Base-by-base conservation (phyloP, 805 yeast genomes). In the Saccharomyces kudriavzevii region DNA sequence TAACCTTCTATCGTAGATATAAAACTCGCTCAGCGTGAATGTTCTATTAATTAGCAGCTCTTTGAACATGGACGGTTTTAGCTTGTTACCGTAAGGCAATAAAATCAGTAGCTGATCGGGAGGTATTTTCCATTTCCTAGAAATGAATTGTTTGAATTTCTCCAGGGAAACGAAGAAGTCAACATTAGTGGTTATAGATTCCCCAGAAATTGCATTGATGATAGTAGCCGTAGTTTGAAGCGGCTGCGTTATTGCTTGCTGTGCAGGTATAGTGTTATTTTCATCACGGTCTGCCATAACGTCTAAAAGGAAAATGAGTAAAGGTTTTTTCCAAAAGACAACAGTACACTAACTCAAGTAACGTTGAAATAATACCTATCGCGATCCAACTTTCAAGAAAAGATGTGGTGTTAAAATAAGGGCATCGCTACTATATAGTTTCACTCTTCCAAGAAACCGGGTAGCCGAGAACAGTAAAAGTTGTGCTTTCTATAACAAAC, bases 51-150 rank as follows among this genome's bases (percentile, higher is more conserved):
- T 53, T 28, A 54, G 45, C 40, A 56, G 54, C 26, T 58, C 56
- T 75, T 61, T 74, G 75, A 64, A 72, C 78, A 64, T 26, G 59
- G 58, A 52, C 22, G 54, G 62, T 54, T 79, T 82, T 57, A 86
- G 71, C 60, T 79, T 81, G 48, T 80, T 75, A 0, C 91, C 91
- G 64, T 78, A 83, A 0, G 89, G 81, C 2, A 89, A 77, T 40
- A 86, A 67, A 13, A 86, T 69, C 58, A 85, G 74, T 46, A 77
- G 59, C 50, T 76, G 74, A 26, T 67, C 71, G 0, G 58, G 35
- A 0, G 78, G 74, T 1, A 80, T 77, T 46, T 60, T 60, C 65
- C 80, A 74, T 43, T 73, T 69, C 3, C 69, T 64, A 5, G 73
- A 54, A 22, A 80, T 71, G 57, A 70, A 76, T 28, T 63, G 69